Evolutionary conservation across 129 eudicot species (phyloP).

Genomic region (Centrapalus pauciflorus): DNA sequence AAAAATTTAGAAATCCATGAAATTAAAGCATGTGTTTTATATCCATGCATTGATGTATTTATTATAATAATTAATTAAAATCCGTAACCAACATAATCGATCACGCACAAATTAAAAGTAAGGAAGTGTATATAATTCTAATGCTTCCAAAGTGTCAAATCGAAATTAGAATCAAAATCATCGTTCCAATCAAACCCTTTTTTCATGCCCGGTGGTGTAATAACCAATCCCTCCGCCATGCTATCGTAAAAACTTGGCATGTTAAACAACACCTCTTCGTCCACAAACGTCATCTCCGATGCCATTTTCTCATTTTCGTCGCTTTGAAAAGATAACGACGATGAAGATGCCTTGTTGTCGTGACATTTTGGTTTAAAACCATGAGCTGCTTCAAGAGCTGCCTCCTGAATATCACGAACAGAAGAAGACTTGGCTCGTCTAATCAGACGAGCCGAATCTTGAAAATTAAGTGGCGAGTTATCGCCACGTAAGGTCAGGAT

Average conservation of each 20-base stretch:
- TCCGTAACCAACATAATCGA: too few relatives aligned
- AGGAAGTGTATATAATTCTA: too few relatives aligned
- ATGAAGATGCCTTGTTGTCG: not conserved
- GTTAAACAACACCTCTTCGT: slow-evolving; percentile 36
- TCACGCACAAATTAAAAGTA: too few relatives aligned
- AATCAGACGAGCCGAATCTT: slow-evolving; percentile 14
- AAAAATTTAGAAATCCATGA: too few relatives aligned
- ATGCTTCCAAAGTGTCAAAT: slow-evolving; percentile 24
- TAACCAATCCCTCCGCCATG: slow-evolving; percentile 40
- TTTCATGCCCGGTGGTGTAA: slow-evolving; percentile 36
- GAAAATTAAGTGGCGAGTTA: slow-evolving; percentile 26
- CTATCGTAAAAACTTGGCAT: slow-evolving; percentile 32
- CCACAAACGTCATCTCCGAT: slow-evolving; percentile 7
- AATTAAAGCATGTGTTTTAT: too few relatives aligned
- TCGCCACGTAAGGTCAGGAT: slow-evolving; percentile 34
- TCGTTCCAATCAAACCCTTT: slow-evolving; percentile 33
- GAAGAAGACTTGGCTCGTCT: slow-evolving; percentile 30
- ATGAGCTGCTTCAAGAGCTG: slow-evolving; percentile 20
- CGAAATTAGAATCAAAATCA: slow-evolving; percentile 15
- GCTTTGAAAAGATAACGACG: not conserved
- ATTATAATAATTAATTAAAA: too few relatives aligned
- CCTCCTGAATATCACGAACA: slow-evolving; percentile 27
- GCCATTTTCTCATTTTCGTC: not conserved
- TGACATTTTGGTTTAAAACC: not conserved
- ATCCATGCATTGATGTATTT: too few relatives aligned